These are phyloP conservation scores for Emergomyces orientalis DNA, from an alignment of 2,329 filamentous ascomycete species.

Conservation along the genomic window DNA sequence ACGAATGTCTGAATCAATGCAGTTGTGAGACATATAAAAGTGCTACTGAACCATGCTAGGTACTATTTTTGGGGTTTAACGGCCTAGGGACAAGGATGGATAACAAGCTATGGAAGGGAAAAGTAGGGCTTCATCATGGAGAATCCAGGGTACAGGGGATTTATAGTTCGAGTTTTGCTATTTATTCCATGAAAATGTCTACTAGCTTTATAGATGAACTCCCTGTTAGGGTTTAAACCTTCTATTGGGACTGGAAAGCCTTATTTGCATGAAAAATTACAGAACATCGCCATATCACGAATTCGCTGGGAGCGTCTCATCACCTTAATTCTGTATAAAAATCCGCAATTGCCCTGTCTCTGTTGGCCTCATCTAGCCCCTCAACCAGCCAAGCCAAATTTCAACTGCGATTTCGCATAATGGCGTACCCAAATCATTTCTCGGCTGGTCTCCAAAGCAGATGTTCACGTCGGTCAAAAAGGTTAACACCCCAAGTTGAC, in stretches of 20 bases:
- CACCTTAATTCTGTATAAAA: background rate
- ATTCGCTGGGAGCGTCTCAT: background rate
- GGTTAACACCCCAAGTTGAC: background rate
- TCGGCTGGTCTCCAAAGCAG: background rate
- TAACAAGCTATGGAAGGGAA: background rate
- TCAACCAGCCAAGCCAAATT: background rate
- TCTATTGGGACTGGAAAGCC: background rate
- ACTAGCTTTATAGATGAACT: background rate
- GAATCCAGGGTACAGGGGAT: background rate
- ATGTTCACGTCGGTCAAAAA: background rate
- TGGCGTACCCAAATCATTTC: background rate
- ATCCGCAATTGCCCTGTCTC: background rate
- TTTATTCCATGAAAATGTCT: background rate
- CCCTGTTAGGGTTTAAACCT: background rate
- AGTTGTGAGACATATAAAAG: background rate
- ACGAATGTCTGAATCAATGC: background rate
- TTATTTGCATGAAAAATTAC: background rate
- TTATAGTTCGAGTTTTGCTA: background rate
- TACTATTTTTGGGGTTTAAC: background rate
- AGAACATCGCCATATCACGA: background rate
- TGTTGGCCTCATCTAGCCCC: background rate
- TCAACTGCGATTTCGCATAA: background rate
- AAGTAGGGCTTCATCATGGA: background rate
- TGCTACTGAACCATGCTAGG: background rate
- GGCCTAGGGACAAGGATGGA: background rate